Percentiles rank a stretch among this genome's conserved stretches.
These are phyloP conservation scores for Colletotrichum tamarilloi DNA, from an alignment of 2,329 filamentous ascomycete species.

Conservation along the genomic window DNA sequence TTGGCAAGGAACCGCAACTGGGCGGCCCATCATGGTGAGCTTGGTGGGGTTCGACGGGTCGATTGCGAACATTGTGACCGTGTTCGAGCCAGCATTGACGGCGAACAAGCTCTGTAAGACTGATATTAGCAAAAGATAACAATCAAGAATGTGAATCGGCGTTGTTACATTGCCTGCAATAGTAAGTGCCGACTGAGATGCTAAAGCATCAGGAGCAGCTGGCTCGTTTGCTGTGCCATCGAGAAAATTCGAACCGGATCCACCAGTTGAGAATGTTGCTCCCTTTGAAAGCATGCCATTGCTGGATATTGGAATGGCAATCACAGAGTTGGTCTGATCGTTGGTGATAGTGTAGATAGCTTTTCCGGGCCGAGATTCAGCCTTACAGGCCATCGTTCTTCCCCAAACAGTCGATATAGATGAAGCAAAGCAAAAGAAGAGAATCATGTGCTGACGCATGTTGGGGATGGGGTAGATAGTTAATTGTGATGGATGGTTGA, in stretches of 20 bases:
- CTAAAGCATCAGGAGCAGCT: conserved; percentile 60
- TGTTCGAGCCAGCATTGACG: conserved; percentile 66
- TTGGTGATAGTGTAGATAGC: conserved; percentile 70
- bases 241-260: conserved; percentile 55
- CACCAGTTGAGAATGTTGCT: conserved; percentile 56
- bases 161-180: conserved; percentile 60
- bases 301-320: conserved; percentile 58
- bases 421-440: background rate
- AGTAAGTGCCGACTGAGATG: conserved; percentile 61
- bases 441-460: background rate
- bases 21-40: conserved; percentile 55
- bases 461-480: too few species aligned
- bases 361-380: background rate
- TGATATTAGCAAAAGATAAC: background rate
- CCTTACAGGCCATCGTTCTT: background rate
- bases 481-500: too few species aligned
- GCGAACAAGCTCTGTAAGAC: conserved; percentile 60
- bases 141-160: too few species aligned
- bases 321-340: conserved; percentile 57
- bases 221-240: conserved; percentile 48
- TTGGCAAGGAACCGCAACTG: conserved; percentile 57
- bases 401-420: background rate
- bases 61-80: conserved; percentile 61
- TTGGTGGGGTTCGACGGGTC: conserved; percentile 52
- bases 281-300: conserved; percentile 60